These are phyloP conservation scores for Rachicladosporium sp. DNA, from an alignment of 2,329 filamentous ascomycete species.

Conservation along the genomic window DNA sequence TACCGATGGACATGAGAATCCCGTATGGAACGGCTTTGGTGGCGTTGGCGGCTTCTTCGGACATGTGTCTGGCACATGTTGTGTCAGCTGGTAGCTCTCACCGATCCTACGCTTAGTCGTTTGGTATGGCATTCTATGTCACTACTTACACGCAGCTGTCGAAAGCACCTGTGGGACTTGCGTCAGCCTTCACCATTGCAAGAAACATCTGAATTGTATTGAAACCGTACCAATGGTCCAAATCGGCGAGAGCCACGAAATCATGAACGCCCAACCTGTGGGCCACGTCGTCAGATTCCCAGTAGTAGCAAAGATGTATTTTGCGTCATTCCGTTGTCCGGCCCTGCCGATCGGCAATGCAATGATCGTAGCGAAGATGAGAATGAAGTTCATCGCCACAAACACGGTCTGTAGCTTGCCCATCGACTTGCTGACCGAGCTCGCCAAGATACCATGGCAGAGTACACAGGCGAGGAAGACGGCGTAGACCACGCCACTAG, in stretches of 20 bases:
- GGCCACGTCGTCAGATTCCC: conserved; percentile 46
- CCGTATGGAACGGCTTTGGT: conserved; percentile 47
- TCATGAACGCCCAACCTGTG: conserved; percentile 39
- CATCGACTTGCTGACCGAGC: conserved; percentile 44
- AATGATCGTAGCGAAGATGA: conserved; percentile 44
- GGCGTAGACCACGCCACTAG: conserved; percentile 44
- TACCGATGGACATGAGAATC: conserved; percentile 45
- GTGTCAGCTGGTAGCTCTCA: no score
- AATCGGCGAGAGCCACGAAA: conserved; percentile 49
- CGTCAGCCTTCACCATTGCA: no score
- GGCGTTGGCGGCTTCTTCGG: conserved; percentile 49
- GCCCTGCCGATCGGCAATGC: conserved; percentile 40
- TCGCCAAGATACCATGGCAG: conserved; percentile 42
- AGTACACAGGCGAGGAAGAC: conserved; percentile 45
- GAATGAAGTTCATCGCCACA: conserved; percentile 42
- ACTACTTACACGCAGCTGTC: no score
- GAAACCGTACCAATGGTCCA: conserved; percentile 38
- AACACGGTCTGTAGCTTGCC: conserved; percentile 45
- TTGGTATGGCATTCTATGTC: no score
- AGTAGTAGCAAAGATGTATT: conserved; percentile 44
- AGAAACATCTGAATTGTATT: conserved; percentile 1
- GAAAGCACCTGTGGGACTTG: no score
- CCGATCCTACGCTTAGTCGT: no score
- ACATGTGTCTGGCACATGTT: conserved; percentile 33
- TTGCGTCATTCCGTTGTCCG: conserved; percentile 27